These are phyloP conservation scores for Cercospora sojina DNA, from an alignment of 2,329 filamentous ascomycete species.

Conservation along the genomic window DNA sequence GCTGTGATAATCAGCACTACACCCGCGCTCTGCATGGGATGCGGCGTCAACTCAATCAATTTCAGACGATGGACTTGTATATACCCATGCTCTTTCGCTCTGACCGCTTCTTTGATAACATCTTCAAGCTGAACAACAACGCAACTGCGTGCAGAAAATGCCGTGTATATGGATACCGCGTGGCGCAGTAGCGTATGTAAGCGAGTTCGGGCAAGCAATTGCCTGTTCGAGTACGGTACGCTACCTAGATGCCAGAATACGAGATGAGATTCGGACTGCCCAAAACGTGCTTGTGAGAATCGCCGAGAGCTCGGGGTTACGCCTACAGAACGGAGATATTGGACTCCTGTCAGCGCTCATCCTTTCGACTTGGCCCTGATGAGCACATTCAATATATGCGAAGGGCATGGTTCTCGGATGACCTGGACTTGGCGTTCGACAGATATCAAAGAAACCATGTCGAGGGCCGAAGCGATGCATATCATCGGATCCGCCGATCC, in stretches of 20 bases:
- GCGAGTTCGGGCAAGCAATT: not conserved
- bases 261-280: not conserved
- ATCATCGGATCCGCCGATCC: not conserved
- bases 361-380: not conserved
- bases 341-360: not conserved
- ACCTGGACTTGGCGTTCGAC: not conserved
- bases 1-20: conserved; percentile 3
- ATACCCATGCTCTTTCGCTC: not conserved
- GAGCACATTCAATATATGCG: not conserved
- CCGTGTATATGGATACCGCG: not conserved
- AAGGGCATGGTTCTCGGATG: not conserved
- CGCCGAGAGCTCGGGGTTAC: not conserved
- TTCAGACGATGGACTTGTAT: not conserved
- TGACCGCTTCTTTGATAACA: not conserved
- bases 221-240: not conserved
- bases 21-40: not conserved
- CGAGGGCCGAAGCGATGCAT: not conserved
- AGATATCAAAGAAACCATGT: not conserved
- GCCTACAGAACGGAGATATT: no score
- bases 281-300: not conserved
- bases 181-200: not conserved
- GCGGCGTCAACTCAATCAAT: not conserved
- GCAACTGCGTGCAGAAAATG: not conserved
- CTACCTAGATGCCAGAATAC: not conserved
- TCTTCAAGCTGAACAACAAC: not conserved